Evolutionary conservation across 129 eudicot genomes (phyloP), one percentile per base, ranked within the genome.

Genomic region (Chrysanthemum lavandulifolium): DNA sequence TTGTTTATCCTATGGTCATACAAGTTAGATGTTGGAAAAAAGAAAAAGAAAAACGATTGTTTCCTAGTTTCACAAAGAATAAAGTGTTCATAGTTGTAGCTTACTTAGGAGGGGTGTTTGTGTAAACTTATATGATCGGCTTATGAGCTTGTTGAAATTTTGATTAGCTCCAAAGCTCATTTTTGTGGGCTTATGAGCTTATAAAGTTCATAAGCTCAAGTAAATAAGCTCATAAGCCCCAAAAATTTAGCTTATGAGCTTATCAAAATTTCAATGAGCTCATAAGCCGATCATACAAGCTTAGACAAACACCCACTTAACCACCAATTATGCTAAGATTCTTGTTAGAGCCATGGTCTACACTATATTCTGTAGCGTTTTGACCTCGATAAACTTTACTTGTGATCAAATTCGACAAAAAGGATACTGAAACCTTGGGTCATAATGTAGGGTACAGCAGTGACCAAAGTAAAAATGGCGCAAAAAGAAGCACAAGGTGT

Each of bases 401-500:
- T 23, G 7, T 73, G 61, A 16, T 61, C 53, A 19, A 49, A 27
- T 61, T 29, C 13, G 62, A 73, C 25, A 49, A 15, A 62, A 31
- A 63, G 52, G 49, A 53, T 40, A 56, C 59, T 31, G 45, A 67
- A 47, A 14, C 19, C 52, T 4, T 13, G 14, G 8, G 40, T 69
- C 15, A 5, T 70, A 69, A 76, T 62, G 29, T 72, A 95, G 99
- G 99, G 99, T 52, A 95, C 99, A 2, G 96, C 93, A 27, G 94
- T 85, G 25, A 90, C 99, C 9, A 95, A 95, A 68, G 81, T 95
- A 58, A 90, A 95, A 76, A 86, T 90, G 93, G 94, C 90, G 25
- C 94, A 95, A 71, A 95, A 95, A 83, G 97, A 90, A 81, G 94
- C 96, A 56, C 97, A 90, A 85, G 99, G 99, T 53, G 81, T 95